Conservation (phyloP, 345 rosid species). For the Crucihimalaya himalaica region DNA sequence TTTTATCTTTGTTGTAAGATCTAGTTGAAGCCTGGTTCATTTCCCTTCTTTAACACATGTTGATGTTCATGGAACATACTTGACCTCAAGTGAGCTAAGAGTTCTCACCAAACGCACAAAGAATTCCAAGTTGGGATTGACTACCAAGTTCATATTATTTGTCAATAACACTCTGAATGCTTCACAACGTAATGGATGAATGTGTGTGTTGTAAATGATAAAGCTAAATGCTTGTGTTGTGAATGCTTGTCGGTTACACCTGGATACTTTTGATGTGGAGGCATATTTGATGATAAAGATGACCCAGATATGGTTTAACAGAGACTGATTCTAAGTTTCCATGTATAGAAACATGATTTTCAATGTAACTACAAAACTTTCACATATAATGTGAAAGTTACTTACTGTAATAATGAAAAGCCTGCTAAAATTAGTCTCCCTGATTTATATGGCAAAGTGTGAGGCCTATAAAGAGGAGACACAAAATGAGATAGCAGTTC, state of each 20-base stretch:
- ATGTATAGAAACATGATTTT: neutral
- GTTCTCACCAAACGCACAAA: conserved; percentile 10
- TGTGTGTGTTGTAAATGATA: conserved; percentile 16
- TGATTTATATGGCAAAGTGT: conserved; percentile 4
- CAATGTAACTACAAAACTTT: neutral
- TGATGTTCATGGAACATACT: conserved; percentile 8
- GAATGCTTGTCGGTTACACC: conserved; percentile 10
- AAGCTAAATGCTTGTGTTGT: neutral
- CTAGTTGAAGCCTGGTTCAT: neutral
- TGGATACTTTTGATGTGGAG: conserved; percentile 29
- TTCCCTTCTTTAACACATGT: neutral
- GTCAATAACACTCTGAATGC: conserved; percentile 12
- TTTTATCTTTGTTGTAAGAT: conserved; percentile 3
- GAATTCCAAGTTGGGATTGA: conserved; percentile 11
- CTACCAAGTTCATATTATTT: conserved; percentile 4
- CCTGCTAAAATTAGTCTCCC: neutral
- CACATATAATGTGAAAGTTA: neutral
- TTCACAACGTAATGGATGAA: conserved; percentile 11
- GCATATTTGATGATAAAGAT: conserved; percentile 2
- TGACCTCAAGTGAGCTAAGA: neutral
- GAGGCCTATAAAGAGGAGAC: neutral
- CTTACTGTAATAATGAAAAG: neutral
- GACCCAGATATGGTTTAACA: neutral
- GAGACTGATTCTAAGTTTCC: conserved; percentile 6
- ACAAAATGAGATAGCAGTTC: neutral